A percentile compares a stretch with the other conserved stretches of the same genome.
These are phyloP conservation scores for Rutstroemia sydowiana DNA, from an alignment of 2,329 filamentous ascomycete genomes.

Conservation along the genomic window DNA sequence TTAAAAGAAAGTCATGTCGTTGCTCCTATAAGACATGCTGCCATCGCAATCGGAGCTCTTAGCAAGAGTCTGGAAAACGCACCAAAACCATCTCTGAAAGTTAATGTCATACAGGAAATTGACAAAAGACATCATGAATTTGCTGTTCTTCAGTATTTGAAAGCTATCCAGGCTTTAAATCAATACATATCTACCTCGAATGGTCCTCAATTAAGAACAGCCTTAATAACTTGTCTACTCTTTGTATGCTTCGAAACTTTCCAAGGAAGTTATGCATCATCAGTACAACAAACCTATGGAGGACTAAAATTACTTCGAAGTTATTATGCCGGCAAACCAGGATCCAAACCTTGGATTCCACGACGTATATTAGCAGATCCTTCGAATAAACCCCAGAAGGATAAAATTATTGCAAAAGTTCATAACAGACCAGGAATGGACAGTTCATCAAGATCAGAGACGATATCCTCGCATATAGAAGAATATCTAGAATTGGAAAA, in stretches of 20 bases:
- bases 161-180: conserved; percentile 46
- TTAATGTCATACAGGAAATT: conserved; percentile 33
- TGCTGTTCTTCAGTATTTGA: conserved; percentile 51
- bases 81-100: conserved; percentile 23
- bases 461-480: conserved; percentile 19
- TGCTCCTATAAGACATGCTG: conserved; percentile 54
- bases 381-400: not conserved
- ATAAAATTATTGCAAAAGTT: conserved; percentile 11
- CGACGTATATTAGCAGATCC: conserved; percentile 3
- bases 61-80: conserved; percentile 53
- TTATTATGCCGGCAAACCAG: conserved; percentile 23
- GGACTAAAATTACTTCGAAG: conserved; percentile 48
- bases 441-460: conserved; percentile 13
- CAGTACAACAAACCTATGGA: conserved; percentile 52
- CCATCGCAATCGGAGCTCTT: conserved; percentile 59
- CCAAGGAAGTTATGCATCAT: conserved; percentile 46
- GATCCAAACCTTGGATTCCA: conserved; percentile 18
- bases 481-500: conserved; percentile 20
- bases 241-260: conserved; percentile 28
- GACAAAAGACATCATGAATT: conserved; percentile 49
- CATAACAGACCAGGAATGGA: conserved; percentile 18
- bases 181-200: conserved; percentile 37
- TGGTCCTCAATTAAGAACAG: conserved; percentile 34
- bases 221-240: conserved; percentile 27
- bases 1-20: conserved; percentile 55